Evolutionary conservation across 2,329 filamentous ascomycete genomes (phyloP).

Genomic region (Aureobasidium mangrovei): DNA sequence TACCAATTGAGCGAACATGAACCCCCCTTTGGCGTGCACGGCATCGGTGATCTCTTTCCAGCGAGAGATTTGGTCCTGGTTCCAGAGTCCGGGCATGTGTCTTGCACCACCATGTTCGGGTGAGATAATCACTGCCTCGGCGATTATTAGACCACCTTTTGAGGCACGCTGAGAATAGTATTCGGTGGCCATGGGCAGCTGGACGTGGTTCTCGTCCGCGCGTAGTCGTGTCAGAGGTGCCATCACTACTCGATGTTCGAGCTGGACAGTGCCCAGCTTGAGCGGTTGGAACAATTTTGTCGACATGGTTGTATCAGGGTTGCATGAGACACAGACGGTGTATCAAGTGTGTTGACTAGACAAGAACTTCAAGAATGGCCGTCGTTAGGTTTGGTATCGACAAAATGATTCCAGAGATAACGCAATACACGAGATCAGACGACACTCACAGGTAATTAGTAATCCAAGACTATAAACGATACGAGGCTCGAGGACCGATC

Average conservation of each 20-base stretch:
- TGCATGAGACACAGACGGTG: too few relatives aligned
- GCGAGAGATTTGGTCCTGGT: slow-evolving; percentile 44
- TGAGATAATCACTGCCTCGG: slow-evolving; percentile 48
- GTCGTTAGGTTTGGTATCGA: too few relatives aligned
- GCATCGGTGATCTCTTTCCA: slow-evolving; percentile 55
- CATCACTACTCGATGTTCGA: slow-evolving; percentile 44
- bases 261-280: slow-evolving; percentile 32
- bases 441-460: too few relatives aligned
- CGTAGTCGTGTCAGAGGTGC: slow-evolving; percentile 47
- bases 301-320: neutral
- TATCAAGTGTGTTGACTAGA: too few relatives aligned
- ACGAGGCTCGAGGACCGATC: too few relatives aligned
- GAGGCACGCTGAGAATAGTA: slow-evolving; percentile 19
- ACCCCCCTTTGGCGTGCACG: slow-evolving; percentile 54
- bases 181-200: slow-evolving; percentile 18
- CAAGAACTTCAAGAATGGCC: too few relatives aligned
- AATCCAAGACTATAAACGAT: too few relatives aligned
- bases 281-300: slow-evolving; percentile 34
- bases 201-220: slow-evolving; percentile 40
- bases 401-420: too few relatives aligned
- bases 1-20: slow-evolving; percentile 56
- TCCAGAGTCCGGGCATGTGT: slow-evolving; percentile 51
- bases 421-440: too few relatives aligned
- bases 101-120: slow-evolving; percentile 38
- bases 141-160: slow-evolving; percentile 50